These are phyloP conservation scores for Monascus purpureus DNA, from an alignment of 495 filamentous ascomycete species.

Conservation along the genomic window DNA sequence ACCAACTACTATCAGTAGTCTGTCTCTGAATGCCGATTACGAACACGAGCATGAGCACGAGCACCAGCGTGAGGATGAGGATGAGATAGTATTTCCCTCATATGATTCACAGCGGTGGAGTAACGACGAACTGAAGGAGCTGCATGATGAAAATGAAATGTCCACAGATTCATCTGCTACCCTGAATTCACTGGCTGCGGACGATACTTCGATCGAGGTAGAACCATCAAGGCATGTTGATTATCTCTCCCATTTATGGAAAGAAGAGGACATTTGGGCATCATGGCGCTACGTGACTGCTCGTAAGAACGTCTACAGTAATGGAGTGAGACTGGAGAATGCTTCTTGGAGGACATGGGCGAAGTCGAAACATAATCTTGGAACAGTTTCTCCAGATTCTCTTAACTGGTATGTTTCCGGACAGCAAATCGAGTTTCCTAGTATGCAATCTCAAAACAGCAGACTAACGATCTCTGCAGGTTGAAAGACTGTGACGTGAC, in stretches of 20 bases:
- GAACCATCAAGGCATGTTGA: conserved; percentile 88
- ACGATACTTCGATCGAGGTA: conserved; percentile 64
- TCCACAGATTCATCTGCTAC: conserved; percentile 10
- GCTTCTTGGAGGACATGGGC: conserved; percentile 98
- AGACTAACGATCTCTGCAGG: conserved; percentile 33
- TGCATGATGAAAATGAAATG: conserved; percentile 9
- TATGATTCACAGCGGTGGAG: conserved; percentile 34
- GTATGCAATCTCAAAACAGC: conserved; percentile 1
- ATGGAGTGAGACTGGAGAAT: conserved; percentile 78
- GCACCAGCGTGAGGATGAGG: conserved; percentile 35
- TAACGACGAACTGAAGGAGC: conserved; percentile 7
- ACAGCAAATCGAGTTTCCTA: not conserved
- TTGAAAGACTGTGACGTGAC: conserved; percentile 95
- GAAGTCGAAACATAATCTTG: conserved; percentile 71
- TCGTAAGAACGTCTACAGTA: conserved; percentile 61
- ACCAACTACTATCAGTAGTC: conserved; percentile 48
- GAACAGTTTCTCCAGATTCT: conserved; percentile 76
- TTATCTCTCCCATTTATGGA: conserved; percentile 91
- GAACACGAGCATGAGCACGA: too few relatives aligned
- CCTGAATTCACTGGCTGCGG: conserved; percentile 40
- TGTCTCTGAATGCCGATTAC: conserved; percentile 44
- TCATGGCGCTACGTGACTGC: conserved; percentile 89
- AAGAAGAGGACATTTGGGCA: conserved; percentile 93
- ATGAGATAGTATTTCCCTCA: conserved; percentile 41
- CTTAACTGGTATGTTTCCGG: conserved; percentile 80